phyloP scores from a whole-genome alignment of 2,329 filamentous ascomycete species.

The Ophiosphaerella korrae region DNA sequence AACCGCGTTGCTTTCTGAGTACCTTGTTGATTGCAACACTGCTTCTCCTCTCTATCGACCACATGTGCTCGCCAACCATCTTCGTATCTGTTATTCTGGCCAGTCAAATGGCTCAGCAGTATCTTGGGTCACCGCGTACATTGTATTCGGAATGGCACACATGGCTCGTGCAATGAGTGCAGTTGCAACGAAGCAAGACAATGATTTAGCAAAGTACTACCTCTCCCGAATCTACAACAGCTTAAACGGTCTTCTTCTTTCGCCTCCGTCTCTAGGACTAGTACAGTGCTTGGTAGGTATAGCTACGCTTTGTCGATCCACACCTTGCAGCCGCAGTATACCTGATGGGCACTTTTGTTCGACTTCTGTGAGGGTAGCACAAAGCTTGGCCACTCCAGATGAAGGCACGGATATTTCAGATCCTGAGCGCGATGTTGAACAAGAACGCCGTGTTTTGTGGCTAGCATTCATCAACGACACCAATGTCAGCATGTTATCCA shows the following conservation, averaged over 20 bases:
- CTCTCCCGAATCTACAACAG: slow-evolving; percentile 17
- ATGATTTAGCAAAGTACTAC: slow-evolving; percentile 28
- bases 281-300: slow-evolving; percentile 32
- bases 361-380: slow-evolving; percentile 28
- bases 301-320: slow-evolving; percentile 19
- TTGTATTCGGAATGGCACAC: slow-evolving; percentile 34
- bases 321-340: slow-evolving; percentile 9
- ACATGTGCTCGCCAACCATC: slow-evolving; percentile 25
- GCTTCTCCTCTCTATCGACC: slow-evolving; percentile 28
- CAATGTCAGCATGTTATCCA: slow-evolving; percentile 20
- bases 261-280: slow-evolving; percentile 21
- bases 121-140: slow-evolving; percentile 30
- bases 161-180: slow-evolving; percentile 28
- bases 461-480: slow-evolving; percentile 29
- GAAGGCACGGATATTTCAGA: slow-evolving; percentile 1
- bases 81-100: slow-evolving; percentile 30
- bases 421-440: slow-evolving; percentile 15
- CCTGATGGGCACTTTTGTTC: slow-evolving; percentile 24
- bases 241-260: slow-evolving; percentile 20
- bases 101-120: slow-evolving; percentile 25
- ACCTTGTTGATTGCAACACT: slow-evolving; percentile 32
- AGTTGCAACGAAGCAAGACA: slow-evolving; percentile 23
- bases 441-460: slow-evolving; percentile 32
- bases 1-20: slow-evolving; percentile 28
- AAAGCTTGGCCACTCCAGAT: slow-evolving; percentile 26